Base-by-base conservation (phyloP, 768 basidiomycete genomes). In the Xerocomus potaroensis region DNA sequence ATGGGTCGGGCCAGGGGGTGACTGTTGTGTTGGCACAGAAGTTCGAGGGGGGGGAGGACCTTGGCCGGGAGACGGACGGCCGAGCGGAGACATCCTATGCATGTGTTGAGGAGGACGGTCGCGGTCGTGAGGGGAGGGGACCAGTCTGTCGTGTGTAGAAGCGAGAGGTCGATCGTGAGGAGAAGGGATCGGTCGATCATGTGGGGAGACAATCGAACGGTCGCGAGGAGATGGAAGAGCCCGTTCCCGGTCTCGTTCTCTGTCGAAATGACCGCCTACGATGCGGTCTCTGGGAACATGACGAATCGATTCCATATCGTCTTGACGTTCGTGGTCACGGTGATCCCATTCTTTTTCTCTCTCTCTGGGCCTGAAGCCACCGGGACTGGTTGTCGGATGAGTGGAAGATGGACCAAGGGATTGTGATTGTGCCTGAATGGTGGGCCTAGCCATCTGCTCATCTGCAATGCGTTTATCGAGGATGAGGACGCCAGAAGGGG, bases 381-480 rank as follows among this genome's bases (percentile, higher is more conserved):
- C 49, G 3, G 61, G 49, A 31, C 53, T 63, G n/a, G 64, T 53
- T 41, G 35, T 49, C 16, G 56, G 56, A 41, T 59, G 61, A 30
- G 48, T 32, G 14, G 61, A 45, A 7, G 59, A 31, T 0, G 56
- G 31, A 7, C 35, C 41, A 19, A 62, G 56, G 0, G 41, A n/a
- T n/a, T 65, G 62, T 5, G 43, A 26, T 23, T 41, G 57, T 0
- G 51, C 31, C 37, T 62, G 60, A 1, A 47, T 23, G n/a, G 58
- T 9, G 1, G 55, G 48, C 45, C 63, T 59, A 1, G 60, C 49
- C 50, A 64, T 60, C 18, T 63, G 62, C 18, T 63, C 62, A 19
- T 63, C 62, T 8, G 56, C 63, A 6, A 62, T 66, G 27, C 60
- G 64, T 27, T 64, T 53, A 40, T 64, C 65, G 39, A 65, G 63